Evolutionary conservation across 2,329 filamentous ascomycete genomes (phyloP).

Genomic region (Colletotrichum sp.): DNA sequence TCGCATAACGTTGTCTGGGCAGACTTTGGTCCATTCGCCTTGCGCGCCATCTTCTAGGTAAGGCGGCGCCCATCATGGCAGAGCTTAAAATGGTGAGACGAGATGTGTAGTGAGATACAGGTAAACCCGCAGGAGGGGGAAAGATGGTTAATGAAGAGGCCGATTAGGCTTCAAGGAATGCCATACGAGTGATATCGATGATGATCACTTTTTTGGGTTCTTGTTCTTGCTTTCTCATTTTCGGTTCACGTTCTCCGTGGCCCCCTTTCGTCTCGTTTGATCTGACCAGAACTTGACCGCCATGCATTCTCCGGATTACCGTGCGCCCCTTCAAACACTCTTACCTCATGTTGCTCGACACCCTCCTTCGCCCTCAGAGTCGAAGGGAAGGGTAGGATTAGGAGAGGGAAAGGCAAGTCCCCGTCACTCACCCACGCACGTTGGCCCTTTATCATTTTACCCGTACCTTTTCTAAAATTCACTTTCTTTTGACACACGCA

Average conservation of each 20-base stretch:
- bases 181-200: neutral
- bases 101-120: neutral
- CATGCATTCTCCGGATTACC: neutral
- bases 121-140: neutral
- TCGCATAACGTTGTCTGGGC: neutral
- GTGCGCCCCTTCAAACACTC: neutral
- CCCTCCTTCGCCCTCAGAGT: neutral
- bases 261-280: neutral
- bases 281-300: neutral
- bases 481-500: conserved; percentile 10
- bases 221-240: neutral
- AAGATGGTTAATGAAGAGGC: neutral
- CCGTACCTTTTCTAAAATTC: neutral
- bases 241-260: neutral
- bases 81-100: conserved; percentile 8
- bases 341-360: neutral
- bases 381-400: neutral
- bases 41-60: neutral
- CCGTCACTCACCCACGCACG: neutral
- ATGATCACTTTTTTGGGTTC: neutral
- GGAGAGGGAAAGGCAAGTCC: neutral
- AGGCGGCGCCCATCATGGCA: conserved; percentile 1
- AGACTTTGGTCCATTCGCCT: neutral
- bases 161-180: neutral
- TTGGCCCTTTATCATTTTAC: neutral